Percentiles rank a stretch among this genome's conserved stretches.
Evolutionary conservation across 306 rosid genomes (phyloP).

Genomic region (Prinsepia uniflora): DNA sequence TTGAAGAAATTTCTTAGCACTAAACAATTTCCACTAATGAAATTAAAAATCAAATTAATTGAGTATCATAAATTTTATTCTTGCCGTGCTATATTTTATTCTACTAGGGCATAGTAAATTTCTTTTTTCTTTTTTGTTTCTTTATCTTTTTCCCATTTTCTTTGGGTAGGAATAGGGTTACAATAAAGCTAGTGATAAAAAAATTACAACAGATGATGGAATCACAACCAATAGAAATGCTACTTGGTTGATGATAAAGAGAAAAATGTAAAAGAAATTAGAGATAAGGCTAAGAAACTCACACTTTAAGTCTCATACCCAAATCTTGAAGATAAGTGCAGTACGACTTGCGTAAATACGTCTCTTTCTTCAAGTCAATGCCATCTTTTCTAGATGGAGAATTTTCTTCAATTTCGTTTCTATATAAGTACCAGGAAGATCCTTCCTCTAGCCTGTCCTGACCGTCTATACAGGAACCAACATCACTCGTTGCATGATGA

Average conservation of each 20-base stretch:
- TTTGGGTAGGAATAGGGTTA: too few relatives aligned
- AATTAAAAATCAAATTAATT: too few relatives aligned
- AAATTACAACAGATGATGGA: too few relatives aligned
- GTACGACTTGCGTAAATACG: conserved; percentile 88
- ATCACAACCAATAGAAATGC: not conserved
- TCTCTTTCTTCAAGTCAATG: conserved; percentile 89
- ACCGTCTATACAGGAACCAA: conserved; percentile 34
- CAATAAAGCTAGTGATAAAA: too few relatives aligned
- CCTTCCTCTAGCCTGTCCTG: conserved; percentile 44
- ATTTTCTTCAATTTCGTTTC: conserved; percentile 83
- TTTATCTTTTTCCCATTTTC: too few relatives aligned
- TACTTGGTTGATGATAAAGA: not conserved
- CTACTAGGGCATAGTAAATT: too few relatives aligned
- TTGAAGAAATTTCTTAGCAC: too few relatives aligned
- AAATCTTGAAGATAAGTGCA: conserved; percentile 92
- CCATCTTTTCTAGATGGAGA: conserved; percentile 86
- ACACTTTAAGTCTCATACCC: conserved; percentile 98
- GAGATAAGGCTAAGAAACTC: conserved; percentile 29
- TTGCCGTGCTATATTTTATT: too few relatives aligned
- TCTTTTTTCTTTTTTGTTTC: too few relatives aligned
- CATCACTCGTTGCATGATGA: conserved; percentile 35
- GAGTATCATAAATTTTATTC: too few relatives aligned
- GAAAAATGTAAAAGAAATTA: not conserved
- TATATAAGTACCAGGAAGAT: conserved; percentile 69
- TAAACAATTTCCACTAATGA: too few relatives aligned